A percentile compares a stretch with the other conserved stretches of the same genome.
phyloP scores from a whole-genome alignment of 2,329 filamentous ascomycete species.

The Cladorrhinum sp. region DNA sequence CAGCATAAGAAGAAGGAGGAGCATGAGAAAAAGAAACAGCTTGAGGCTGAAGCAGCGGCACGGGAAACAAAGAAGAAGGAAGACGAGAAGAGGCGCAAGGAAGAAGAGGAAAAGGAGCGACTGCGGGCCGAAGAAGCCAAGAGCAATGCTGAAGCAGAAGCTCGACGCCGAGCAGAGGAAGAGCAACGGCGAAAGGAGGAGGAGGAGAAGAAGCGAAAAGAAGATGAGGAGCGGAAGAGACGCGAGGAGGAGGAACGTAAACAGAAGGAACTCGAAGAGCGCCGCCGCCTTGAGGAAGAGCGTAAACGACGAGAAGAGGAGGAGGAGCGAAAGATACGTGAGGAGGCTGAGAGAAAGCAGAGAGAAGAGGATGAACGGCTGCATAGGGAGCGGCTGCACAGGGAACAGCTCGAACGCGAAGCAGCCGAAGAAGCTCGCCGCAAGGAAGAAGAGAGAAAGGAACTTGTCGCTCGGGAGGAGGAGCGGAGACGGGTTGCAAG shows the following conservation, averaged over 20 bases:
- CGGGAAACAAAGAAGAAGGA: constrained; percentile 29
- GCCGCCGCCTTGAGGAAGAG: constrained; percentile 29
- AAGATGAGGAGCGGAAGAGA: constrained; percentile 31
- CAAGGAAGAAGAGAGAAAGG: constrained; percentile 50
- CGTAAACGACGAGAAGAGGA: constrained; percentile 32
- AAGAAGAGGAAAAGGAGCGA: constrained; percentile 28
- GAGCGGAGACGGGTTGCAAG: constrained; percentile 43
- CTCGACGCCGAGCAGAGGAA: constrained; percentile 23
- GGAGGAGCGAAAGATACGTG: constrained; percentile 33
- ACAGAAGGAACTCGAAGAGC: constrained; percentile 30
- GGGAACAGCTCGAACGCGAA: constrained; percentile 32
- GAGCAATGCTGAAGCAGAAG: constrained; percentile 25
- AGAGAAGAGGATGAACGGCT: constrained; percentile 29
- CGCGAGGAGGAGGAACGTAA: constrained; percentile 31
- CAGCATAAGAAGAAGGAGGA: constrained; percentile 34
- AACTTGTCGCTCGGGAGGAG: constrained; percentile 49
- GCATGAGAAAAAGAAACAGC: constrained; percentile 32
- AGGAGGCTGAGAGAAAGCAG: constrained; percentile 37
- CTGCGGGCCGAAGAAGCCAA: constrained; percentile 29
- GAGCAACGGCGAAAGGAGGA: constrained; percentile 30
- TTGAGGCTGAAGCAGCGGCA: constrained; percentile 33
- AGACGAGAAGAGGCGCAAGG: constrained; percentile 29
- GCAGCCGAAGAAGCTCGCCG: constrained; percentile 37
- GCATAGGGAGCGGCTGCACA: constrained; percentile 29
- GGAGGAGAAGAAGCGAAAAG: constrained; percentile 28